Evolutionary conservation across 2,329 filamentous ascomycete species (phyloP), one percentile per base, ranked within the genome.

Genomic region (Colletotrichum gloeosporioides): DNA sequence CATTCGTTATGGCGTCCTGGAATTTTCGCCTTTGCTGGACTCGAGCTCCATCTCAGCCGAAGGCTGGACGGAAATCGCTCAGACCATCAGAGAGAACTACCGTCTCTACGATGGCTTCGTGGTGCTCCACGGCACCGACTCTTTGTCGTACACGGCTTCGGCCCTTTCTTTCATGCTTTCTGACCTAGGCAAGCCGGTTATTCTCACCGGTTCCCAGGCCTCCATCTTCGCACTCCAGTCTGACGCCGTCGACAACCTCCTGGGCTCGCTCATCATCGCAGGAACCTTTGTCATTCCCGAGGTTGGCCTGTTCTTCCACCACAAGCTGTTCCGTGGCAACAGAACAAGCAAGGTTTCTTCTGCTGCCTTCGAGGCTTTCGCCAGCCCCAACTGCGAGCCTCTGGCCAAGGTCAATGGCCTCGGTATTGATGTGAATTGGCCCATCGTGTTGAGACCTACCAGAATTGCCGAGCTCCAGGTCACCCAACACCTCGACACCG

Each of bases 241-340:
- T 68, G 96, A 98, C 84, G 96, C 96, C 12, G 94, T 96, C 49
- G 96, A 98, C 86, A 98, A 98, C 81, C 90, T 98, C 15, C 90
- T 98, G 7, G 95, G 95, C 25, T 96, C 95, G 2, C 90, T 98
- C 81, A 95, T 98, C 82, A 94, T 98, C 72, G 96, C 96, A 4
- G 95, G 95, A 39, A 97, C 97, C 76, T 98, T 98, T 82, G 94
- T 95, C 87, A 95, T 98, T 74, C 96, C 96, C 0, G 96, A 98
- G 84, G 96, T 98, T 69, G 96, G 95, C 83, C 90, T 98, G 44
- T 98, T 98, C 88, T 98, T 98, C 89, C 95, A 97, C 85, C 95
- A 98, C 86, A 95, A 93, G 79, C 90, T 98, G 25, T 98, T 96
- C 86, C 92, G 96, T 31, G 96, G 96, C 18, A 98, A 98, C 85